These are phyloP conservation scores for Xanthoconium purpureum DNA, from an alignment of 768 basidiomycete genomes.

Conservation along the genomic window DNA sequence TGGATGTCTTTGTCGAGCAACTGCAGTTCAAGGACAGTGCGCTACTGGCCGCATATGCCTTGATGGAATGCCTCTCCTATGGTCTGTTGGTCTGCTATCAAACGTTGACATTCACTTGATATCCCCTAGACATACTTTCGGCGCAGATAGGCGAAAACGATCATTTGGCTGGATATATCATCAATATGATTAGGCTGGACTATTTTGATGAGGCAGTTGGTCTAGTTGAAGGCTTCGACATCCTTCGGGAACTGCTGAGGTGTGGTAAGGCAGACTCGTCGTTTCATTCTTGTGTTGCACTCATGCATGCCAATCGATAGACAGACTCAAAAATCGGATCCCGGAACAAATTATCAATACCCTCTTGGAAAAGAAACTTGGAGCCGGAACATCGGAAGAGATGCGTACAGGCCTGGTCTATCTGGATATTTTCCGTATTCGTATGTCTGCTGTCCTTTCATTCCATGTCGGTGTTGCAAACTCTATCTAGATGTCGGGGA, in stretches of 20 bases:
- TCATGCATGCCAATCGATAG: background rate
- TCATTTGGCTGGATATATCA: conserved; percentile 14
- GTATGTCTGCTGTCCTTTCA: background rate
- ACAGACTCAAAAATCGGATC: background rate
- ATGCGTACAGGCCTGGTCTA: conserved; percentile 3
- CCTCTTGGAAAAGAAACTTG: conserved; percentile 2
- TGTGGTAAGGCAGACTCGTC: background rate
- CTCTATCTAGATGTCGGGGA: background rate
- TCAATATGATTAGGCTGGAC: conserved; percentile 23
- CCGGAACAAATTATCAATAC: background rate
- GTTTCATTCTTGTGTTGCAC: too few species aligned
- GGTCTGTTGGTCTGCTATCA: background rate
- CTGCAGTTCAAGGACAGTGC: conserved; percentile 1
- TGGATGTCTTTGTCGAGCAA: background rate
- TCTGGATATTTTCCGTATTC: background rate
- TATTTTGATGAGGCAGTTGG: conserved; percentile 25
- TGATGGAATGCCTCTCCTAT: background rate
- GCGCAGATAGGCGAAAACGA: background rate
- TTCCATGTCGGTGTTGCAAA: background rate
- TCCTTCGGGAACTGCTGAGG: background rate
- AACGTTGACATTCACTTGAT: background rate
- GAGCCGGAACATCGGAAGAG: background rate
- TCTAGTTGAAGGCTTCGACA: background rate
- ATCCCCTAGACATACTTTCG: background rate
- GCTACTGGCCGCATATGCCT: conserved; percentile 2